Percentiles rank a stretch among this genome's conserved stretches.
Evolutionary conservation across 805 yeast species (phyloP).

Genomic region (Cyberlindnera bimundalis): DNA sequence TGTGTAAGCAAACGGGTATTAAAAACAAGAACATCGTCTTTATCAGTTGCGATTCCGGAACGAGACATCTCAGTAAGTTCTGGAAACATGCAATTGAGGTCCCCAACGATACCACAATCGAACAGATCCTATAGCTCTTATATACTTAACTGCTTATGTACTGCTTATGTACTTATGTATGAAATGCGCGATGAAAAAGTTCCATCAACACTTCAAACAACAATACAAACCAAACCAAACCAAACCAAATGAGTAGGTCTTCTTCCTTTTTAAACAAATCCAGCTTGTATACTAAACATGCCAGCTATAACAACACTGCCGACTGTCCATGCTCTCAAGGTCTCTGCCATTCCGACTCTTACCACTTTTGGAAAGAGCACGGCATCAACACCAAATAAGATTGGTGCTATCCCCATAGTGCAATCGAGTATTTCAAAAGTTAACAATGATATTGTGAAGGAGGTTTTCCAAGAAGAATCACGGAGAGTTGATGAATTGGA

Average conservation of each 20-base stretch:
- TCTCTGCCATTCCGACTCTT: slow-evolving; percentile 5
- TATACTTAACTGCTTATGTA: too few species aligned
- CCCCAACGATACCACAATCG: slow-evolving; percentile 31
- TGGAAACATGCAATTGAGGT: slow-evolving; percentile 67
- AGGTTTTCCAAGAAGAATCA: neutral
- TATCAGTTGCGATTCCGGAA: slow-evolving; percentile 89
- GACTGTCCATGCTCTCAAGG: neutral
- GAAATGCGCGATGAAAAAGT: too few species aligned
- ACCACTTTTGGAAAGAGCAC: slow-evolving; percentile 1
- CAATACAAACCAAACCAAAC: too few species aligned
- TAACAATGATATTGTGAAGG: neutral
- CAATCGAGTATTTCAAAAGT: slow-evolving; percentile 7
- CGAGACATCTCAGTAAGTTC: slow-evolving; percentile 85
- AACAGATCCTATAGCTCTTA: slow-evolving; percentile 28
- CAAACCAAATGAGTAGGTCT: slow-evolving; percentile 2
- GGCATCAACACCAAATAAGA: slow-evolving; percentile 19
- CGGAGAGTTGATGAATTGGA: slow-evolving; percentile 4
- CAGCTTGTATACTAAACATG: neutral
- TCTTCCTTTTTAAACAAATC: too few species aligned
- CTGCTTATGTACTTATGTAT: too few species aligned
- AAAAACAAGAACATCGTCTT: slow-evolving; percentile 72
- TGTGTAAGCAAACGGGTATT: slow-evolving; percentile 42
- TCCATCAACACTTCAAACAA: too few species aligned
- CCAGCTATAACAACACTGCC: neutral
- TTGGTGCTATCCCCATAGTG: slow-evolving; percentile 23